Conservation (phyloP, 345 rosid genomes). For the Punica granatum region DNA sequence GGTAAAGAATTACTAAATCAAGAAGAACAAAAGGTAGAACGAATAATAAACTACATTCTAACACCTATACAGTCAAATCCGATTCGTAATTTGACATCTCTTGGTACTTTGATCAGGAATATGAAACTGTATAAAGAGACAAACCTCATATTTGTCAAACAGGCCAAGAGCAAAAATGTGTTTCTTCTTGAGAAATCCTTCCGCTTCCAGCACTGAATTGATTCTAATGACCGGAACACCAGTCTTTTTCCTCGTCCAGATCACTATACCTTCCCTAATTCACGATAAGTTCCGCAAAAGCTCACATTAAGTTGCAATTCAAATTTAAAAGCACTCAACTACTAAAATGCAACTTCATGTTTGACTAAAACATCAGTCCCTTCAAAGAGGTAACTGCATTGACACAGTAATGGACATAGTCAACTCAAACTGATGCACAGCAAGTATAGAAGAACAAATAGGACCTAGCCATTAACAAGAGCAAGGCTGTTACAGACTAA, state of each 20-base stretch:
- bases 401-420: neutral
- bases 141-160: constrained; percentile 68
- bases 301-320: constrained; percentile 3
- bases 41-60: neutral
- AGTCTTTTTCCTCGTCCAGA: constrained; percentile 80
- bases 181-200: constrained; percentile 43
- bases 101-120: neutral
- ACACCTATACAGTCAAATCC: neutral
- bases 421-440: neutral
- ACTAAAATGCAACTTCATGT: neutral
- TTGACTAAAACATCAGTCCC: neutral
- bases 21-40: neutral
- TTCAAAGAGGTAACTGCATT: neutral
- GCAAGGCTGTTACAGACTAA: neutral
- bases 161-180: constrained; percentile 49
- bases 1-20: neutral
- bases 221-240: constrained; percentile 55
- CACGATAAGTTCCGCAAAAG: constrained; percentile 12
- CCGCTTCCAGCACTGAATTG: constrained; percentile 46
- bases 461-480: neutral
- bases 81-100: neutral
- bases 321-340: neutral
- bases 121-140: constrained; percentile 2
- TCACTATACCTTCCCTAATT: constrained; percentile 64
- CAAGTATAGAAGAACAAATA: neutral